These are phyloP conservation scores for Leccinum subspadiceum DNA, from an alignment of 1,284 basidiomycete species.

Conservation along the genomic window DNA sequence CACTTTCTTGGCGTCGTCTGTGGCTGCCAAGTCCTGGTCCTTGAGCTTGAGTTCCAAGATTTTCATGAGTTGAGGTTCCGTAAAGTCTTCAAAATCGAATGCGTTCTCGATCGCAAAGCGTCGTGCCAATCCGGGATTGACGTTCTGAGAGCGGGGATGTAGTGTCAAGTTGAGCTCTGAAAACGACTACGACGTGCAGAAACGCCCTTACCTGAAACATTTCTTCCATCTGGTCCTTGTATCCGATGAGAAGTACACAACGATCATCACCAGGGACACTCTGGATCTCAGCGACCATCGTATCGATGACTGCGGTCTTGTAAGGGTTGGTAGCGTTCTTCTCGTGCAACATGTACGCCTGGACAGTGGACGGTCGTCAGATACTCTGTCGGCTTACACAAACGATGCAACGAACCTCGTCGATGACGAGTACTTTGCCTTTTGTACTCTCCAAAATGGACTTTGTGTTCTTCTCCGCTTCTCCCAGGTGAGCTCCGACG, in stretches of 20 bases:
- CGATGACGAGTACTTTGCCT: too few species aligned
- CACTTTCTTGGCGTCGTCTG: slow-evolving; percentile 50
- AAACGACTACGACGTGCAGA: not conserved
- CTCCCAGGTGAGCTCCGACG: too few species aligned
- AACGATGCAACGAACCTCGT: too few species aligned
- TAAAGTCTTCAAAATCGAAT: slow-evolving; percentile 66
- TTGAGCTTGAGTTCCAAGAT: slow-evolving; percentile 57
- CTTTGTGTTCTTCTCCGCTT: too few species aligned
- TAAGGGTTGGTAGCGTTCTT: slow-evolving; percentile 44
- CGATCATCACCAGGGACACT: slow-evolving; percentile 65
- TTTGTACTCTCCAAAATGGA: too few species aligned
- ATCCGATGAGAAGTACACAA: slow-evolving; percentile 63
- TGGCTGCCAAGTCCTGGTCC: slow-evolving; percentile 54
- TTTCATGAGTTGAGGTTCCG: slow-evolving; percentile 46
- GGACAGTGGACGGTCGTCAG: not conserved
- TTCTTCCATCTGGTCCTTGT: slow-evolving; percentile 60
- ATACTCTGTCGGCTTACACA: too few species aligned
- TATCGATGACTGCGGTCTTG: slow-evolving; percentile 69
- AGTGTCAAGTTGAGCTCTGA: slow-evolving; percentile 1
- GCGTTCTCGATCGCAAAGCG: slow-evolving; percentile 66
- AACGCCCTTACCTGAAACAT: slow-evolving; percentile 61
- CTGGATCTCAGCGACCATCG: slow-evolving; percentile 70
- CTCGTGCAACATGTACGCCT: slow-evolving; percentile 68
- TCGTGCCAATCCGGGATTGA: slow-evolving; percentile 63
- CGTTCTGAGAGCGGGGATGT: slow-evolving; percentile 46